Base-by-base conservation (phyloP, 805 yeast genomes). In the Teunomyces cretensis region DNA sequence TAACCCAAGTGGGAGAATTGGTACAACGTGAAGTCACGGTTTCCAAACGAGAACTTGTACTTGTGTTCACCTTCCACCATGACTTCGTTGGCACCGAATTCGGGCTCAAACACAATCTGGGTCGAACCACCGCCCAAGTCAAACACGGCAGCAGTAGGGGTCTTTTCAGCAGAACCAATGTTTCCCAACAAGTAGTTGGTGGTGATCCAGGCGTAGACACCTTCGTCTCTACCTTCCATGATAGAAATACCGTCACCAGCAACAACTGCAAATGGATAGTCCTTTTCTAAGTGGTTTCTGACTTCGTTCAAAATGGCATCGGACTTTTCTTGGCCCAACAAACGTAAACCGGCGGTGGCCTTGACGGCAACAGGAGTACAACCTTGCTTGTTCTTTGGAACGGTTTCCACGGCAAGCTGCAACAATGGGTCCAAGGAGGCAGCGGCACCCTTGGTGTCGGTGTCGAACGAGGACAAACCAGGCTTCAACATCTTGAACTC, bases 71-170 rank as follows among this genome's bases (percentile, higher is more conserved):
- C 96, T 9, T 84, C 90, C 39, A 78, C 69, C 86, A 92, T 79
- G 52, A 72, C 62, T 56, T 83, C 85, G 36, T 79, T 72, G 43
- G 72, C 66, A 27, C 64, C 60, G 61, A 83, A 82, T n/a, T 78
- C 77, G 16, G 99, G 99, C 74, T 94, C 98, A 65, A 94, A 94
- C 6, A 94, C 99, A 70, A 94, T 90, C 71, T 95, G 99, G 11
- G 99, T 94, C 6, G 97, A 89, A 3, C 98, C 98, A 59, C 99
- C 99, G 56, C 99, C 99, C 48, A 94, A 79, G 66, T 94, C 99
- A 60, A 94, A 94, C 9, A 94, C 96, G 16, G 98, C 99, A 41
- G 96, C 96, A 9, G 99, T 94, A 26, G 96, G 90, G 19, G 70
- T 64, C 65, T 84, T 85, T 33, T 80, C 83, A 16, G 81, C 64